phyloP scores from a whole-genome alignment of 1,284 basidiomycete genomes.

The Schizophyllum commune region DNA sequence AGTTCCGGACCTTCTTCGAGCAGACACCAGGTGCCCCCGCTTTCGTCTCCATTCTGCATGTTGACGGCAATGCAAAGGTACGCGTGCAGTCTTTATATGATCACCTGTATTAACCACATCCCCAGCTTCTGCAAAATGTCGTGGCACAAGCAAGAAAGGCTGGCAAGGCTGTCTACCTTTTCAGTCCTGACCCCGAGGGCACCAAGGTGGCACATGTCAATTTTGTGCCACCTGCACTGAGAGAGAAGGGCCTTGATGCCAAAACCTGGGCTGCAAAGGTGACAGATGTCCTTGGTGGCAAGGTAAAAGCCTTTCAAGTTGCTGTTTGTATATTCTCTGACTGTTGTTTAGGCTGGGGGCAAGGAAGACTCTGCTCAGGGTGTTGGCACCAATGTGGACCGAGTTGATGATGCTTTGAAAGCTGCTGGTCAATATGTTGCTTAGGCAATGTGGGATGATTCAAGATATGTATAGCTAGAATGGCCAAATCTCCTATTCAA shows the following conservation, averaged over 20 bases:
- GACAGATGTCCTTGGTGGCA: constrained; percentile 76
- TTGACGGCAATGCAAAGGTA: constrained; percentile 79
- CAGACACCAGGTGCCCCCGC: constrained; percentile 63
- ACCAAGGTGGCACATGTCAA: constrained; percentile 88
- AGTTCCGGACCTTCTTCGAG: constrained; percentile 66
- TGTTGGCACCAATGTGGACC: constrained; percentile 62
- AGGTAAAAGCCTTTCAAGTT: constrained; percentile 39
- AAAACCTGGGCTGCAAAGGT: constrained; percentile 81
- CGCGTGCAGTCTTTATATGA: background rate
- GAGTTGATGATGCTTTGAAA: constrained; percentile 64
- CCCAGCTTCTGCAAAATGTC: constrained; percentile 67
- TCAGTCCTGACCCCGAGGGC: constrained; percentile 66
- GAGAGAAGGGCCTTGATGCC: constrained; percentile 66
- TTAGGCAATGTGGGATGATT: background rate
- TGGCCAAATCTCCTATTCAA: no score
- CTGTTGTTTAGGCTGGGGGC: constrained; percentile 66
- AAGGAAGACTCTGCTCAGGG: constrained; percentile 89
- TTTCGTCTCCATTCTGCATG: constrained; percentile 67
- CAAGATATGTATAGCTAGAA: no score
- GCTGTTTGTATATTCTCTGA: background rate
- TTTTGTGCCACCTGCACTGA: constrained; percentile 61
- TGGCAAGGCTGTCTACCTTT: constrained; percentile 82
- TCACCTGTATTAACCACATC: constrained; percentile 6
- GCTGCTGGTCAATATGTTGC: constrained; percentile 44
- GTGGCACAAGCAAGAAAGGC: constrained; percentile 75